Evolutionary conservation across 208 protist genomes (phyloP).

Genomic region (Acanthamoeba triangularis): DNA sequence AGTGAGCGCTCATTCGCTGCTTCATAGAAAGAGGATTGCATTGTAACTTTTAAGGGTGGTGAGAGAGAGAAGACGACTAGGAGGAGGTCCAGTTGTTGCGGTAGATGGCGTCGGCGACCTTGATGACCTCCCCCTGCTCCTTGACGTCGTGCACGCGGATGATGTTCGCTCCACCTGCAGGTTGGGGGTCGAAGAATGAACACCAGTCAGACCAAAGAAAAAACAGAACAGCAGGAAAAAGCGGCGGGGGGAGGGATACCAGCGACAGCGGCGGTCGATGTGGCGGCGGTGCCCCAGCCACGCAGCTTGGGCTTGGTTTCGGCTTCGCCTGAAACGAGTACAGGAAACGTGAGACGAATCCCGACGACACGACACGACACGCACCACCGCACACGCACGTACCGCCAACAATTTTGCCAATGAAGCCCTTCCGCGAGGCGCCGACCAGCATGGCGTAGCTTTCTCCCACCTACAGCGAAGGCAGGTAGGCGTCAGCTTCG

Average conservation of each 20-base stretch:
- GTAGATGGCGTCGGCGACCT: slow-evolving; percentile 86
- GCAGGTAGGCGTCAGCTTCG: not conserved
- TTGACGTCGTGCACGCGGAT: slow-evolving; percentile 85
- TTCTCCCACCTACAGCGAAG: not conserved
- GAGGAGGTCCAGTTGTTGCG: slow-evolving; percentile 55
- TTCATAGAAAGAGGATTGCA: too few relatives aligned
- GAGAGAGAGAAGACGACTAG: not conserved
- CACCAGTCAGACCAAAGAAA: not conserved
- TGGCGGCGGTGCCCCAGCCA: slow-evolving; percentile 82
- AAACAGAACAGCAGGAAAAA: too few relatives aligned
- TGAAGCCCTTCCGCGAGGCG: slow-evolving; percentile 86
- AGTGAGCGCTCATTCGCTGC: not conserved
- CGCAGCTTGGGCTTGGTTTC: slow-evolving; percentile 58
- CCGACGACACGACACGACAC: not conserved
- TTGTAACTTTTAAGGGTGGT: too few relatives aligned
- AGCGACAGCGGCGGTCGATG: slow-evolving; percentile 70
- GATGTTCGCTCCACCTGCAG: slow-evolving; percentile 79
- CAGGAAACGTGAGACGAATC: too few relatives aligned
- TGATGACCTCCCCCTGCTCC: slow-evolving; percentile 82
- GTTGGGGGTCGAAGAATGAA: not conserved
- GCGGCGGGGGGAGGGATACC: not conserved
- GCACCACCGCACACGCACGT: not conserved
- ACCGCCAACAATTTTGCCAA: slow-evolving; percentile 78
- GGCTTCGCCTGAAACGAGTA: not conserved
- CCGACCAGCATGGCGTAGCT: slow-evolving; percentile 82